These are phyloP conservation scores for Mortierella sp. DNA, from an alignment of 371 early-diverging fungal species.

Conservation along the genomic window DNA sequence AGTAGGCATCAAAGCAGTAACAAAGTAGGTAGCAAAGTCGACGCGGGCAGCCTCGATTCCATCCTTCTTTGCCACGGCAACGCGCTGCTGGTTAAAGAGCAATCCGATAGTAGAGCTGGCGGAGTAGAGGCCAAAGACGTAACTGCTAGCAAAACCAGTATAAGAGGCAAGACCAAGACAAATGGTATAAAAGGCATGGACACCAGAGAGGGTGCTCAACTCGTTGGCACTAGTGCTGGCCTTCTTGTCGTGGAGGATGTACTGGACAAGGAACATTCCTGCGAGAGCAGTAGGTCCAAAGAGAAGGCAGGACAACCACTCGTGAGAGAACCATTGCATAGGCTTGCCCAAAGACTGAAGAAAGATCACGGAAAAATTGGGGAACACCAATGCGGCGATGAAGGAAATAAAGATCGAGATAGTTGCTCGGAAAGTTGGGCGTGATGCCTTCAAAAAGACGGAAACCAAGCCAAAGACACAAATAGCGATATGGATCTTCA, in stretches of 20 bases:
- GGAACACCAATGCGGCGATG: slow-evolving; percentile 59
- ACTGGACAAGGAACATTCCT: slow-evolving; percentile 65
- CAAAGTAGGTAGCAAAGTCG: slow-evolving; percentile 59
- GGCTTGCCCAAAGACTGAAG: slow-evolving; percentile 61
- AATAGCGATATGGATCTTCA: slow-evolving; percentile 52
- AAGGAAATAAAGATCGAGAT: slow-evolving; percentile 60
- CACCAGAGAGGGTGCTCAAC: slow-evolving; percentile 32
- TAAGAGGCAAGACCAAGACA: slow-evolving; percentile 32
- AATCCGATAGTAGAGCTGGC: slow-evolving; percentile 34
- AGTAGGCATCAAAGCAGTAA: slow-evolving; percentile 58
- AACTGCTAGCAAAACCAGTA: slow-evolving; percentile 39
- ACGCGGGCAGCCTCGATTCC: slow-evolving; percentile 21
- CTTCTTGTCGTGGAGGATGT: slow-evolving; percentile 50
- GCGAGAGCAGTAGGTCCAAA: slow-evolving; percentile 66
- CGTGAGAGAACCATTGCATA: slow-evolving; percentile 77
- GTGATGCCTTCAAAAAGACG: slow-evolving; percentile 17
- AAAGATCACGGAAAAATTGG: slow-evolving; percentile 61
- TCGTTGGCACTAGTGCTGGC: slow-evolving; percentile 46
- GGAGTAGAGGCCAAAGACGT: slow-evolving; percentile 43
- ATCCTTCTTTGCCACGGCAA: slow-evolving; percentile 21
- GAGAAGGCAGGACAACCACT: slow-evolving; percentile 69
- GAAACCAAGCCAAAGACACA: slow-evolving; percentile 24
- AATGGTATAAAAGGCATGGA: slow-evolving; percentile 34
- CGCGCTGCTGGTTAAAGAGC: slow-evolving; percentile 26
- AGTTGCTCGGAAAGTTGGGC: slow-evolving; percentile 32